A percentile compares a stretch with the other conserved stretches of the same genome.
Conservation (phyloP, 2,329 filamentous ascomycete species). For the Fonsecaea nubica region DNA sequence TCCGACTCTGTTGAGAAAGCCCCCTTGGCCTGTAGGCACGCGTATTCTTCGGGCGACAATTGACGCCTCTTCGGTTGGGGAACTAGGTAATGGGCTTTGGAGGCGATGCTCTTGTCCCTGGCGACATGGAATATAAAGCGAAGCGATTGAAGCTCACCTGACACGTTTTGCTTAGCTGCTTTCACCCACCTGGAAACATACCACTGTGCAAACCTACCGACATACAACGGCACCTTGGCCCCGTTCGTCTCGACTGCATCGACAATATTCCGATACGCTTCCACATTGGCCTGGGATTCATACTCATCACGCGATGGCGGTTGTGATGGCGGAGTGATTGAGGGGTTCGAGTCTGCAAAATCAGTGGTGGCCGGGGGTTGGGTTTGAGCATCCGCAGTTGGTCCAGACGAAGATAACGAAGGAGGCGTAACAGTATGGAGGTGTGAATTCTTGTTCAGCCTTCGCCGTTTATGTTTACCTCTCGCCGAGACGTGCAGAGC, state of each 20-base stretch:
- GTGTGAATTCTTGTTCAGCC: conserved; percentile 3
- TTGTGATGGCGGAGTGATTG: conserved; percentile 3
- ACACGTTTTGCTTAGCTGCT: background rate
- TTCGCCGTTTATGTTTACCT: conserved; percentile 26
- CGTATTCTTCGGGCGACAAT: conserved; percentile 17
- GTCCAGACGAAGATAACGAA: background rate
- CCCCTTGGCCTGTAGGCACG: conserved; percentile 22
- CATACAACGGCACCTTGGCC: conserved; percentile 14
- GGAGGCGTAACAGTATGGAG: background rate
- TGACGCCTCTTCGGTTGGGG: conserved; percentile 15
- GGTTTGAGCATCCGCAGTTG: background rate
- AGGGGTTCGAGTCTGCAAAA: background rate
- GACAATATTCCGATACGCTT: conserved; percentile 20
- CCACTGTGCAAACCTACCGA: conserved; percentile 11
- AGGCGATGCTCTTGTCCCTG: conserved; percentile 20
- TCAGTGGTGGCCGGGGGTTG: background rate
- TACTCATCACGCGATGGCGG: conserved; percentile 12
- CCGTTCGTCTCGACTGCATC: conserved; percentile 8
- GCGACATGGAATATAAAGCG: conserved; percentile 26
- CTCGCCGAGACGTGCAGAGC: conserved; percentile 28
- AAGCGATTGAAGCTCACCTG: conserved; percentile 25
- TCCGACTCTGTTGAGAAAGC: conserved; percentile 20
- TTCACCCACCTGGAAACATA: background rate
- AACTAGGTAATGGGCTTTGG: conserved; percentile 22
- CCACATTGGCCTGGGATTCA: conserved; percentile 17